A percentile compares a stretch with the other conserved stretches of the same genome.
These are phyloP conservation scores for Pythium rishiriense DNA, from an alignment of 352 stramenopile species.

Conservation along the genomic window DNA sequence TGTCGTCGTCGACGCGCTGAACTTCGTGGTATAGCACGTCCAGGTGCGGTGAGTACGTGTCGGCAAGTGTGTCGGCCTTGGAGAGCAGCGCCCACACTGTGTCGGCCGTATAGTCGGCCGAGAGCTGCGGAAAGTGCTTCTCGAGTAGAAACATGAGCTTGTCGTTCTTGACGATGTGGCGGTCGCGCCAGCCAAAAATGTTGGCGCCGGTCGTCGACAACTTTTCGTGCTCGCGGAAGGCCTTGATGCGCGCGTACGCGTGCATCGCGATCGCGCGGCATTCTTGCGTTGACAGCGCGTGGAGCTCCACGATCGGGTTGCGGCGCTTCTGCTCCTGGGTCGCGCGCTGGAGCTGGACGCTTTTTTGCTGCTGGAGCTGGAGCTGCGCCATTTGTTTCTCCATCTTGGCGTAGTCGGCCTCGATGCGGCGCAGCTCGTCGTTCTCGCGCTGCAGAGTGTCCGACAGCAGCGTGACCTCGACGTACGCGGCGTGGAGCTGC, in stretches of 20 bases:
- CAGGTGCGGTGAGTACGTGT: constrained; percentile 51
- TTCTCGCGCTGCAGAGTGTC: constrained; percentile 57
- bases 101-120: constrained; percentile 39
- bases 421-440: constrained; percentile 45
- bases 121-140: constrained; percentile 48
- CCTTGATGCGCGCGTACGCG: constrained; percentile 49
- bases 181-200: constrained; percentile 70
- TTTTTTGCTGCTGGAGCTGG: constrained; percentile 41
- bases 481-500: constrained; percentile 40
- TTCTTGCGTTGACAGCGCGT: constrained; percentile 40
- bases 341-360: constrained; percentile 19
- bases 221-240: constrained; percentile 52
- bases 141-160: constrained; percentile 69
- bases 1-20: constrained; percentile 56
- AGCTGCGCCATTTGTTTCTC: constrained; percentile 51
- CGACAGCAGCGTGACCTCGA: constrained; percentile 50
- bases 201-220: constrained; percentile 54
- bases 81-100: constrained; percentile 58
- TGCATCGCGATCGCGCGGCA: constrained; percentile 46
- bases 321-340: constrained; percentile 44
- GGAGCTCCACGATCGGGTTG: constrained; percentile 45
- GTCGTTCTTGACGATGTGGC: constrained; percentile 48
- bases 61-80: constrained; percentile 41
- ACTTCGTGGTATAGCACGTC: constrained; percentile 65
- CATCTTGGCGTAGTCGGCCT: constrained; percentile 44